Conservation (phyloP, 192 early-diverging fungal species). For the Coemansia sp. region DNA sequence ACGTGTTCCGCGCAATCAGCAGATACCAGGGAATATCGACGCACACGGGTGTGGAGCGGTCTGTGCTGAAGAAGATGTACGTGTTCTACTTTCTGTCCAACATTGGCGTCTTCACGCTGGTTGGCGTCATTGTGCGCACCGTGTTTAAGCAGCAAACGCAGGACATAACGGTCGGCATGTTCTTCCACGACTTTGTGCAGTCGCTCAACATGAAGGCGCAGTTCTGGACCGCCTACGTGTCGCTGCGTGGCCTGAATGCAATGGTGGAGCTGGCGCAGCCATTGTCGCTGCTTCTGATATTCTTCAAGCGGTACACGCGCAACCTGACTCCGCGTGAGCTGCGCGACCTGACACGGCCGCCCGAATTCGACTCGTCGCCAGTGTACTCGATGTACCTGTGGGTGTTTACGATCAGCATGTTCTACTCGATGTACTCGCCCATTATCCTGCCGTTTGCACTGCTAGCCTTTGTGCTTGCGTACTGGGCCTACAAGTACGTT, state of each 20-base stretch:
- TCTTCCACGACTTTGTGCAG: slow-evolving; percentile 44
- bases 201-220: slow-evolving; percentile 55
- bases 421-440: slow-evolving; percentile 73
- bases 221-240: slow-evolving; percentile 79
- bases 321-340: slow-evolving; percentile 70
- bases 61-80: slow-evolving; percentile 71
- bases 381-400: slow-evolving; percentile 70
- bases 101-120: slow-evolving; percentile 64
- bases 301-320: slow-evolving; percentile 60
- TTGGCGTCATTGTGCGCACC: slow-evolving; percentile 38
- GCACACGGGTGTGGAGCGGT: slow-evolving; percentile 66
- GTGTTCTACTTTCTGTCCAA: slow-evolving; percentile 74
- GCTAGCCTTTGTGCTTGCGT: slow-evolving; percentile 64
- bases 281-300: slow-evolving; percentile 58
- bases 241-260: slow-evolving; percentile 64
- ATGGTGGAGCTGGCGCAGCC: slow-evolving; percentile 71
- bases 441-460: slow-evolving; percentile 66
- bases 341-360: slow-evolving; percentile 63
- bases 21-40: slow-evolving; percentile 72
- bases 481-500: slow-evolving; percentile 72
- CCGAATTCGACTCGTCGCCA: slow-evolving; percentile 70
- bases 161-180: slow-evolving; percentile 36
- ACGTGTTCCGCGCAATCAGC: slow-evolving; percentile 62
- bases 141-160: slow-evolving; percentile 42
- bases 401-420: slow-evolving; percentile 69